phyloP scores from a whole-genome alignment of 2,329 filamentous ascomycete species.

The Penicillium sp. region DNA sequence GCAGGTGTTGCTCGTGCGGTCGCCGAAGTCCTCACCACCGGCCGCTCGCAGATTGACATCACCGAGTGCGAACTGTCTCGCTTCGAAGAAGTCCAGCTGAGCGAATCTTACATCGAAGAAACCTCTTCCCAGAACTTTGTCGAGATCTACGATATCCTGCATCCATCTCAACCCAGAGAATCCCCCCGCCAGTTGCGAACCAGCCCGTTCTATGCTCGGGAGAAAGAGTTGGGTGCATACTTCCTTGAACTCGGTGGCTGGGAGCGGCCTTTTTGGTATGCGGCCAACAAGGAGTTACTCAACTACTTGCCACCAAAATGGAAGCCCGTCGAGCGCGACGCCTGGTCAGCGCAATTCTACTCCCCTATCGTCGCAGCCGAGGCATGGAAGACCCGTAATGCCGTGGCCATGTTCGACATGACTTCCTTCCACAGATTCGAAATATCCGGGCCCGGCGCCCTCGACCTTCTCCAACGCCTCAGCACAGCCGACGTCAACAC shows the following conservation, averaged over 20 bases:
- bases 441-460: conserved; percentile 61
- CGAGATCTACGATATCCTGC: conserved; percentile 67
- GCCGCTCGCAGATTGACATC: conserved; percentile 60
- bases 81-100: conserved; percentile 65
- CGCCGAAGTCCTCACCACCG: conserved; percentile 61
- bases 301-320: conserved; percentile 57
- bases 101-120: conserved; percentile 59
- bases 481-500: conserved; percentile 44
- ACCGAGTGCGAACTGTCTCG: conserved; percentile 63
- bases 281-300: conserved; percentile 58
- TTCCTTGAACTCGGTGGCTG: conserved; percentile 64
- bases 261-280: conserved; percentile 67
- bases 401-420: conserved; percentile 66
- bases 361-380: conserved; percentile 64
- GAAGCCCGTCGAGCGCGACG: conserved; percentile 59
- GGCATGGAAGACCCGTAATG: conserved; percentile 67
- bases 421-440: conserved; percentile 63
- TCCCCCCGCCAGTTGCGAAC: conserved; percentile 63
- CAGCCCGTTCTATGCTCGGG: conserved; percentile 61
- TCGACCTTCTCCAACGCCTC: conserved; percentile 59
- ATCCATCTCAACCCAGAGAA: conserved; percentile 61
- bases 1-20: conserved; percentile 65
- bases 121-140: conserved; percentile 65
- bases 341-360: conserved; percentile 62
- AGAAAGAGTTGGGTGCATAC: conserved; percentile 55